Conservation (phyloP, 768 basidiomycete genomes). For the Pholiota conissans region DNA sequence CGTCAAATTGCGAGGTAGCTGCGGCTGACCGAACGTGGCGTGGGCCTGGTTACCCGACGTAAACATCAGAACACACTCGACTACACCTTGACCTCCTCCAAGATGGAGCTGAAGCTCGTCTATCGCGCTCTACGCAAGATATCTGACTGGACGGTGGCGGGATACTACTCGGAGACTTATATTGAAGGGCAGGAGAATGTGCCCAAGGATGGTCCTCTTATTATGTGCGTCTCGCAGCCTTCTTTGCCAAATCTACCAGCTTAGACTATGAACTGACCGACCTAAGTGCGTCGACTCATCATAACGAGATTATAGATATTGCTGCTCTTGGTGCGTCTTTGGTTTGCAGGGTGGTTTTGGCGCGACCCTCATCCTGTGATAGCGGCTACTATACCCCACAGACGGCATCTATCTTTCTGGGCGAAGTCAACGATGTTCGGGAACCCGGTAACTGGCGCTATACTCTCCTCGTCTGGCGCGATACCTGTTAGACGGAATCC, state of each 20-base stretch:
- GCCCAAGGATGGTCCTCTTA: conserved; percentile 53
- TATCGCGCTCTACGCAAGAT: conserved; percentile 61
- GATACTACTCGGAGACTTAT: conserved; percentile 63
- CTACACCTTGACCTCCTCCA: background rate
- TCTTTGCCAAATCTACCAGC: background rate
- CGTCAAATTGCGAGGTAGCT: too few species aligned
- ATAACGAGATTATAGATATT: conserved; percentile 71
- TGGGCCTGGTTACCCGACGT: background rate
- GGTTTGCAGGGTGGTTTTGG: background rate
- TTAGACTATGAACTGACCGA: background rate
- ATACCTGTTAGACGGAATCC: conserved; percentile 72
- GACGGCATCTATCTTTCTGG: conserved; percentile 61
- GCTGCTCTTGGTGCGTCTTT: conserved; percentile 38
- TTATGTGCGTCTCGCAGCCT: conserved; percentile 43
- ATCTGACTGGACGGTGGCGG: conserved; percentile 58
- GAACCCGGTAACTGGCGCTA: conserved; percentile 48
- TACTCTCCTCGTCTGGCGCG: conserved; percentile 64
- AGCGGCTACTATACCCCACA: conserved; percentile 60
- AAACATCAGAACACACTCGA: background rate
- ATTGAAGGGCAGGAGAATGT: conserved; percentile 60
- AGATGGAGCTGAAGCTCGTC: conserved; percentile 45
- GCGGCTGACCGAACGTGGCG: background rate
- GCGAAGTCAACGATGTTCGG: conserved; percentile 72
- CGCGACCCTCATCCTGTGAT: background rate
- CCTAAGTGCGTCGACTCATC: conserved; percentile 56